Evolutionary conservation across 164 flowering plant genomes (phyloP), one percentile per base, ranked within the genome.

Genomic region (Nelumbo lutea): DNA sequence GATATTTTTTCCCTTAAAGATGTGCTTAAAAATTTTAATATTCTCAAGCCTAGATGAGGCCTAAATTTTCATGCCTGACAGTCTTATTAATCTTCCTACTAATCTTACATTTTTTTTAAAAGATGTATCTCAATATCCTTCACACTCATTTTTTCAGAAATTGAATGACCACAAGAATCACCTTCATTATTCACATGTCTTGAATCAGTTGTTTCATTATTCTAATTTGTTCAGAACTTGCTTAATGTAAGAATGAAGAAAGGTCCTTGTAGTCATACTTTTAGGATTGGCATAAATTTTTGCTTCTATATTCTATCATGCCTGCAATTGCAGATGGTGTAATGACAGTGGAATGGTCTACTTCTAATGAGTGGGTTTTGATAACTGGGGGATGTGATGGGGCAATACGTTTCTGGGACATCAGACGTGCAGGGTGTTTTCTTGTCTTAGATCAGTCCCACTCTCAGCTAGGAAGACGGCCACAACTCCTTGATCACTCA

Each of bases 331-430:
- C 84, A 95, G 99, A 88, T 82, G 98, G 99, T 68, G 85, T 95
- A 61, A 90, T 92, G 98, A 48, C 93, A 8, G 83, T 88, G 57
- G 96, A 95, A 77, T 95, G 99, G 99, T 92, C 99, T 48, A 82
- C 78, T 51, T 90, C 99, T 48, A 92, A 88, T 81, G 99, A 95
- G 80, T 95, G 97, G 97, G 88, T 95, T 78, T 79, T 95, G 75
- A 68, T 86, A 47, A 95, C 97, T 3, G 99, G 99, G 6, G 98
- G 99, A 52, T 88, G 93, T 82, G 98, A 95, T 81, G 99, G 99
- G 72, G 99, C 99, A 8, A 89, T 95, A 74, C 94, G 99, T 15
- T 92, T 92, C 81, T 95, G 99, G 99, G 98, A 95, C 79, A 95
- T 95, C 47, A 87, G 99, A 78, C 90, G 91, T 15, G 97, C 97